Conservation (phyloP, 345 rosid species). For the Odontarrhena argentea region DNA sequence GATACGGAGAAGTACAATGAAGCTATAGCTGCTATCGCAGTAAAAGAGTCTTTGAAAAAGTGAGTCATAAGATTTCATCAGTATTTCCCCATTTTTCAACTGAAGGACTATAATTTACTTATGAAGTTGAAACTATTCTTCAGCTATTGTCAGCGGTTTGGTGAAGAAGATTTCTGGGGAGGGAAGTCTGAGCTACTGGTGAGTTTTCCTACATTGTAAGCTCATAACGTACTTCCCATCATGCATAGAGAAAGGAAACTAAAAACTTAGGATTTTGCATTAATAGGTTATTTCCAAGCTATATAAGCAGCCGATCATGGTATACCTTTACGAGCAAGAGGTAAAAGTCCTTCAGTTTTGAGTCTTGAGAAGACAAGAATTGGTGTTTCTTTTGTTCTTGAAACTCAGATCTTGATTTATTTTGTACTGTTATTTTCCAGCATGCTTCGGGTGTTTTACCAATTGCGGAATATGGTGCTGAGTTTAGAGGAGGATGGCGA, state of each 20-base stretch:
- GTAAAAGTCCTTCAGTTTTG: slow-evolving; percentile 36
- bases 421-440: slow-evolving; percentile 41
- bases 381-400: slow-evolving; percentile 12
- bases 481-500: slow-evolving; percentile 57
- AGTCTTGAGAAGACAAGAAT: background rate
- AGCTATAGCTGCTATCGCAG: slow-evolving; percentile 73
- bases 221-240: background rate
- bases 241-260: background rate
- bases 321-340: slow-evolving; percentile 84
- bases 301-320: slow-evolving; percentile 71
- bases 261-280: background rate
- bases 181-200: slow-evolving; percentile 95
- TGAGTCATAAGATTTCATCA: slow-evolving; percentile 29
- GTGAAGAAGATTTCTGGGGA: slow-evolving; percentile 81
- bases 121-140: slow-evolving; percentile 8
- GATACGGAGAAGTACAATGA: slow-evolving; percentile 70
- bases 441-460: slow-evolving; percentile 79
- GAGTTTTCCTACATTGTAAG: slow-evolving; percentile 34
- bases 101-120: slow-evolving; percentile 2
- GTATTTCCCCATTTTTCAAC: background rate
- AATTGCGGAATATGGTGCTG: slow-evolving; percentile 76
- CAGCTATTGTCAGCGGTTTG: slow-evolving; percentile 81
- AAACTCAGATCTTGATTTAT: background rate
- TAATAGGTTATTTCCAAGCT: slow-evolving; percentile 80
- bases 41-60: slow-evolving; percentile 82